These are phyloP conservation scores for Fusarium equiseti DNA, from an alignment of 2,329 filamentous ascomycete genomes.

Conservation along the genomic window DNA sequence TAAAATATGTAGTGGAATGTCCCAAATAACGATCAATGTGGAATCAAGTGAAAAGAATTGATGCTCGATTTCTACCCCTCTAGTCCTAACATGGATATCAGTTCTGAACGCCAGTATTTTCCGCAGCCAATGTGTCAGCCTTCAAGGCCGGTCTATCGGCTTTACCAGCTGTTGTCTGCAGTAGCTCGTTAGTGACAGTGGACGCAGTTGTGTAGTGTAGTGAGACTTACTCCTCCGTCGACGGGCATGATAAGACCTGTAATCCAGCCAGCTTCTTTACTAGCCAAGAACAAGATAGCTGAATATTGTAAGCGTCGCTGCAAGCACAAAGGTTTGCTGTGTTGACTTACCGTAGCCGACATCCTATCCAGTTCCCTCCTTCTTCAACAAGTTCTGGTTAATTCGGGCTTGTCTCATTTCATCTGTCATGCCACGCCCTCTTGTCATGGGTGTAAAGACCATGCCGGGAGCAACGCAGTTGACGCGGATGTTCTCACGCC, in stretches of 20 bases:
- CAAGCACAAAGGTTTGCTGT: too few relatives aligned
- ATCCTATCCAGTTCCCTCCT: slow-evolving; percentile 16
- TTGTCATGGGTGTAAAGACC: slow-evolving; percentile 15
- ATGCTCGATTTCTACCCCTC: too few relatives aligned
- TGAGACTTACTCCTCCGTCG: slow-evolving; percentile 7
- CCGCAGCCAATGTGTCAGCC: slow-evolving; percentile 4
- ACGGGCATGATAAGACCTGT: slow-evolving; percentile 15
- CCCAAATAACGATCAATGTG: too few relatives aligned
- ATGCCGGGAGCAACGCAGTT: slow-evolving; percentile 15
- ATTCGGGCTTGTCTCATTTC: slow-evolving; percentile 17
- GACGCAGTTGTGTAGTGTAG: not conserved
- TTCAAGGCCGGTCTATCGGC: slow-evolving; percentile 10
- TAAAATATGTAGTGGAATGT: too few relatives aligned
- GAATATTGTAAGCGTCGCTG: too few relatives aligned
- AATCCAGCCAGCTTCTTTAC: slow-evolving; percentile 11
- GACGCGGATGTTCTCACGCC: slow-evolving; percentile 5
- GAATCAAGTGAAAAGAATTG: too few relatives aligned
- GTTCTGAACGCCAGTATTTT: slow-evolving; percentile 3
- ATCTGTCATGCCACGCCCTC: slow-evolving; percentile 12
- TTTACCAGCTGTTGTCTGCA: slow-evolving; percentile 8
- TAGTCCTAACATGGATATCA: not conserved
- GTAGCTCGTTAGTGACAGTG: not conserved
- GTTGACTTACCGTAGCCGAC: slow-evolving; percentile 4
- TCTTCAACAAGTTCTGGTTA: slow-evolving; percentile 19
- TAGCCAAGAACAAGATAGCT: slow-evolving; percentile 11